Evolutionary conservation across 805 yeast species (phyloP), one percentile per base, ranked within the genome.

Genomic region (Candida ficus): DNA sequence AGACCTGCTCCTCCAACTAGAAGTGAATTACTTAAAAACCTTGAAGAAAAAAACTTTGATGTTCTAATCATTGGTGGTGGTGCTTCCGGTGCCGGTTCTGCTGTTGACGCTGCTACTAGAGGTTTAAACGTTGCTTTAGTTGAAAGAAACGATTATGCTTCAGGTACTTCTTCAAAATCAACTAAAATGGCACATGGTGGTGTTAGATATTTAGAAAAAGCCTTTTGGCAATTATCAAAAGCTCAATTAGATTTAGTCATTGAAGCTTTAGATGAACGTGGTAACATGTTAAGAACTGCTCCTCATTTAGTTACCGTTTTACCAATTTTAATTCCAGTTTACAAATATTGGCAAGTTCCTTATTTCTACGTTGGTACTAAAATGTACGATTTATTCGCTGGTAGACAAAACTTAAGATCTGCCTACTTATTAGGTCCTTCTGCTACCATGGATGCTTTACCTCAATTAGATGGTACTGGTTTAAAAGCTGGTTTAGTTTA

Each of bases 181-280:
- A 90, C 98, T 36, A 90, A 90, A 67, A 85, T 90, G 80, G 96
- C 95, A 33, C 98, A 90, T 60, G 98, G 98, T 50, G 98, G 98
- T 61, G 96, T 90, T 32, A 74, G 98, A 56, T 90, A 90, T 63
- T 74, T 90, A 57, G 98, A 90, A 62, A 90, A 90, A 69, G 97
- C 97, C 29, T 78, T 90, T 55, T 88, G 88, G 76, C 89, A 88
- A 67, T 73, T 90, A 38, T 89, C 95, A 43, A 88, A 86, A 63
- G 91, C 81, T 45, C 98, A 90, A 68, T 71, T 84, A 63, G 86
- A 84, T 64, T 72, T 88, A 54, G 96, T 88, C 48, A 82, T 85
- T 53, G 96, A 88, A 64, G 95, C 95, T 7, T 70, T 88, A 46
- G 81, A 83, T 56, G 96, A 88, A 66, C 78, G 96, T 60, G 84